phyloP scores from a whole-genome alignment of 352 stramenopile genomes.

The Globisporangium cederbergense region DNA sequence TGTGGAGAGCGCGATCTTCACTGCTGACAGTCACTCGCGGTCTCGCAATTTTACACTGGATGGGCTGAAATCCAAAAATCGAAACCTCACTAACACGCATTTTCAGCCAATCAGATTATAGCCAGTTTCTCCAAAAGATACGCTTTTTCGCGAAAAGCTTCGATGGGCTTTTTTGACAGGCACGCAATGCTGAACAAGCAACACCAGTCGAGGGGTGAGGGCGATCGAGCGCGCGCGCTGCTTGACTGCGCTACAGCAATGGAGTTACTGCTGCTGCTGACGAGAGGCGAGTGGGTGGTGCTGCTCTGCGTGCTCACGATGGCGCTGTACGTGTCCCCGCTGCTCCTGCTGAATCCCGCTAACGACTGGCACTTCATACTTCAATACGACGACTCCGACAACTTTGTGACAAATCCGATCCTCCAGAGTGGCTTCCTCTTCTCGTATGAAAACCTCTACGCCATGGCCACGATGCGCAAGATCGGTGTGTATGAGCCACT shows the following conservation, averaged over 20 bases:
- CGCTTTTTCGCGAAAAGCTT: too few relatives aligned
- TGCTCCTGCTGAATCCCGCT: background rate
- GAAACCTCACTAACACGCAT: too few relatives aligned
- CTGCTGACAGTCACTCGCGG: background rate
- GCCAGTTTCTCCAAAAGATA: too few relatives aligned
- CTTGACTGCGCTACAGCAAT: background rate
- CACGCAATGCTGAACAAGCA: too few relatives aligned
- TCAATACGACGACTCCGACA: conserved; percentile 51
- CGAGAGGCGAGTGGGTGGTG: conserved; percentile 1
- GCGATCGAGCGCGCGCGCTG: too few relatives aligned
- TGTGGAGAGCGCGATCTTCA: too few relatives aligned
- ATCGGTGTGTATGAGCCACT: conserved; percentile 75
- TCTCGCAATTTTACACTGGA: background rate
- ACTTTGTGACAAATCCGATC: conserved; percentile 53
- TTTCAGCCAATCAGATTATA: too few relatives aligned
- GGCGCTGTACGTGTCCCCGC: background rate
- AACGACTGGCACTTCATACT: background rate
- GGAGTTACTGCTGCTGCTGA: background rate
- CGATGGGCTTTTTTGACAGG: too few relatives aligned
- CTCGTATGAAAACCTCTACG: conserved; percentile 24
- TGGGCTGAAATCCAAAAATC: too few relatives aligned
- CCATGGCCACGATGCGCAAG: conserved; percentile 47
- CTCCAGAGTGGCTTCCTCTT: conserved; percentile 31
- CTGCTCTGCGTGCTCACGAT: background rate
- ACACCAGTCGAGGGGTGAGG: too few relatives aligned